phyloP scores from a whole-genome alignment of 108 stramenopile genomes.

The Cyclostephanos tholiformis region DNA sequence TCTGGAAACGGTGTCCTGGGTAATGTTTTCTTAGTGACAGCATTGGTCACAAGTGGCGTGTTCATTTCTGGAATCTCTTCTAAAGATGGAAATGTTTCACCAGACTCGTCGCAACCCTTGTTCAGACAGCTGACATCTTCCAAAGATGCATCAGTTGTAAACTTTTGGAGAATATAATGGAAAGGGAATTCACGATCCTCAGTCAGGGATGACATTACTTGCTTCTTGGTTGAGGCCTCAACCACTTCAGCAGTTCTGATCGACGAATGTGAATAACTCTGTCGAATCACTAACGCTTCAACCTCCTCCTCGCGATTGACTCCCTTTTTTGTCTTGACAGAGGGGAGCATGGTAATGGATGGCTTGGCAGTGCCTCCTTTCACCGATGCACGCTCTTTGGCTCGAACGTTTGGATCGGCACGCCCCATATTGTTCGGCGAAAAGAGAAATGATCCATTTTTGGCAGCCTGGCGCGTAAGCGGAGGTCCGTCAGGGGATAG shows the following conservation, averaged over 20 bases:
- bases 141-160: conserved; percentile 12
- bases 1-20: conserved; percentile 35
- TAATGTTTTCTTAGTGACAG: conserved; percentile 25
- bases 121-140: not conserved
- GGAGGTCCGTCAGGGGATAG: conserved; percentile 31
- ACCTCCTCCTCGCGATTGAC: conserved; percentile 1
- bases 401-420: conserved; percentile 39
- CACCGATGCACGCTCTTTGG: conserved; percentile 20
- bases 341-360: conserved; percentile 43
- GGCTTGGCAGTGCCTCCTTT: conserved; percentile 17
- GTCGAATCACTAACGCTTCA: conserved; percentile 5
- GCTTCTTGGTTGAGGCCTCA: not conserved
- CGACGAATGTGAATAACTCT: conserved; percentile 27
- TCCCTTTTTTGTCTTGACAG: conserved; percentile 12
- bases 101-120: not conserved
- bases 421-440: conserved; percentile 49
- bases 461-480: conserved; percentile 31
- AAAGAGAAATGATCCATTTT: conserved; percentile 45
- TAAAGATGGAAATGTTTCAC: not conserved
- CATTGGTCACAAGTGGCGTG: conserved; percentile 30
- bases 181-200: conserved; percentile 36
- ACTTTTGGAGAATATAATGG: conserved; percentile 24
- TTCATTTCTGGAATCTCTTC: conserved; percentile 4
- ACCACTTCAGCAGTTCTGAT: not conserved
- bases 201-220: not conserved